Percentiles rank a stretch among this genome's conserved stretches.
Evolutionary conservation across 495 filamentous ascomycete genomes (phyloP).

Genomic region (Penicillium turbatum): DNA sequence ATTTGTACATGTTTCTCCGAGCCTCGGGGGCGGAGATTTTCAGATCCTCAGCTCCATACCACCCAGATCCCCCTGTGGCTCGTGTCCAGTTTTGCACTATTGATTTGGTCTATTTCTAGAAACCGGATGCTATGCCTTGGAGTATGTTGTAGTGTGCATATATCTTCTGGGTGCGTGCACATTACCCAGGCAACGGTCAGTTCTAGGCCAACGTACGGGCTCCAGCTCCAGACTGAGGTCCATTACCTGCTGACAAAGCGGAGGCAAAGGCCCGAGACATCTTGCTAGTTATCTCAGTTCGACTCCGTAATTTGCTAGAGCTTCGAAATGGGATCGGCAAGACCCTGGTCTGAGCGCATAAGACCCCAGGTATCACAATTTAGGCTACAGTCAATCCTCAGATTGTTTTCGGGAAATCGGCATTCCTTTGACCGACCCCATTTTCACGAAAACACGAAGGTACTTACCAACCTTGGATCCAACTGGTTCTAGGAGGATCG

Average conservation of each 20-base stretch:
- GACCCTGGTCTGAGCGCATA: not conserved
- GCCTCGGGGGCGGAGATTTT: too few relatives aligned
- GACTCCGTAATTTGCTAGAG: not conserved
- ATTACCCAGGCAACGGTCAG: too few relatives aligned
- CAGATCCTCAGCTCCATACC: not conserved
- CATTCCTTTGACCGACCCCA: not conserved
- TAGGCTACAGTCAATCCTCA: not conserved
- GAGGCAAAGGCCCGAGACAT: not conserved
- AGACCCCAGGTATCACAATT: not conserved
- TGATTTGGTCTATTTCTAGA: conserved; percentile 3
- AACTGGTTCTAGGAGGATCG: too few relatives aligned
- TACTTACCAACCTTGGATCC: too few relatives aligned
- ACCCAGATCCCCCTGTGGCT: not conserved
- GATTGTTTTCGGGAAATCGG: not conserved
- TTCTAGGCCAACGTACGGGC: not conserved
- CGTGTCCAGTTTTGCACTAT: conserved; percentile 4
- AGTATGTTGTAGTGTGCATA: not conserved
- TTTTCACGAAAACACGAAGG: too few relatives aligned
- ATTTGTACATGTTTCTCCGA: not conserved
- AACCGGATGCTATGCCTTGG: not conserved
- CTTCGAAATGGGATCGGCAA: not conserved
- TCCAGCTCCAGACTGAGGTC: not conserved
- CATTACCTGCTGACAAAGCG: not conserved
- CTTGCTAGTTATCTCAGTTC: too few relatives aligned
- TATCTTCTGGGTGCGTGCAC: too few relatives aligned